phyloP scores from a whole-genome alignment of 2,329 filamentous ascomycete species.

The Penicillium paneum region DNA sequence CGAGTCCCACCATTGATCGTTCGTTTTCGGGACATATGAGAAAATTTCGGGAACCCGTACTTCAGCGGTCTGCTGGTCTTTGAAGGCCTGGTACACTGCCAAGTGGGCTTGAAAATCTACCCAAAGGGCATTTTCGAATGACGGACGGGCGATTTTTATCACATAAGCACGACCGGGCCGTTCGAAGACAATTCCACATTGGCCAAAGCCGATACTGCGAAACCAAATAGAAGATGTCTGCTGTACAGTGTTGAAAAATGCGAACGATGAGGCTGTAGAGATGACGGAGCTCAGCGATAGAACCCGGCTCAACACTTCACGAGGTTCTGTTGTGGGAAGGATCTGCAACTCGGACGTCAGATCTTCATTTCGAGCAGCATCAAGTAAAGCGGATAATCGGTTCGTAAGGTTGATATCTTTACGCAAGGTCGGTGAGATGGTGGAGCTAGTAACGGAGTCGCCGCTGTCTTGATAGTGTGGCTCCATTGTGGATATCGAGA shows the following conservation, averaged over 20 bases:
- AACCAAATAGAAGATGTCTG: background rate
- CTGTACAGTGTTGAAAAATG: background rate
- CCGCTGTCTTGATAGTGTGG: background rate
- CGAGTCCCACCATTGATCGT: constrained; percentile 6
- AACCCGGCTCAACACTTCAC: background rate
- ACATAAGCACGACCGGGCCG: background rate
- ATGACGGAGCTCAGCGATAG: background rate
- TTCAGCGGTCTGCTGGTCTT: background rate
- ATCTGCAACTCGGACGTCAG: background rate
- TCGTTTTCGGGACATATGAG: constrained; percentile 8
- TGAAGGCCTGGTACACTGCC: background rate
- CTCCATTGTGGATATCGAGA: background rate
- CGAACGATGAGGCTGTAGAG: background rate
- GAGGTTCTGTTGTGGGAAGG: background rate
- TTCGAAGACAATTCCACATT: constrained; percentile 15
- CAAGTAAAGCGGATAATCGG: background rate
- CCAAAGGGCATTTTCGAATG: constrained; percentile 12
- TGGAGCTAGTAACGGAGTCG: background rate
- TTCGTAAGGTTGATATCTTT: background rate
- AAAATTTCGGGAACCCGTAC: constrained; percentile 3
- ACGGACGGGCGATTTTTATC: constrained; percentile 6
- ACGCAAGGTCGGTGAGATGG: background rate
- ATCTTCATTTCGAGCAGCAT: background rate
- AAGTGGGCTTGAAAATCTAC: constrained; percentile 9
- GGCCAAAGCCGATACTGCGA: constrained; percentile 12